Base-by-base conservation (phyloP, 2,329 filamentous ascomycete species). In the Graphilbum fragrans region DNA sequence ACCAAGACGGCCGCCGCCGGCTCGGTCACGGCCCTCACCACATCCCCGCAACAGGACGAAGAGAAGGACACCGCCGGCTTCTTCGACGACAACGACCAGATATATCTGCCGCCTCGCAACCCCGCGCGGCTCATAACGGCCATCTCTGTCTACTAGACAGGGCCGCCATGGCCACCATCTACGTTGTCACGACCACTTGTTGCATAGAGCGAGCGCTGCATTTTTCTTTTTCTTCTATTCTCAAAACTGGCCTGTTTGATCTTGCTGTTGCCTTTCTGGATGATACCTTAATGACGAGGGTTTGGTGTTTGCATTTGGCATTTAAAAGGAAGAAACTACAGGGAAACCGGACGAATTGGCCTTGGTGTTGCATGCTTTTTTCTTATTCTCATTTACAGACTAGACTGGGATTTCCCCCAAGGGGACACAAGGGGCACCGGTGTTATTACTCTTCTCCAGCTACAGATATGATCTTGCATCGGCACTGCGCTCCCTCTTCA, bases 81-180 rank as follows among this genome's bases (percentile, higher is more conserved):
- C 12, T 43, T 37, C 44, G 59, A 60, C 55, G 73, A 70, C 58
- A 62, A 64, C 44, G 66, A 72, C 45, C 67, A 66, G 45, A 73
- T 65, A 59, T 77, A 73, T 58, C 57, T 74, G 49, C 66, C 70
- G 47, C 58, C 65, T 35, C 64, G 68, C 51, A 72, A 67, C 51
- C 62, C 70, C 19, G 58, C 65, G 46, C 62, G 69, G 47, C 52
- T 76, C 48, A 65, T 73, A 47, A 67, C 71, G 41, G 59, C 69
- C 54, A 73, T 77, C 60, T 68, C 70, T 49, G 70, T 74, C 50
- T 76, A 74, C 60, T 77, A 66, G 32, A 32, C 32, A 10, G 35
- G 1, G 23, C 18, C 3, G 22, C 16, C 34, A 37, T 25, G 16
- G 10, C 22, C 17, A 35, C 16, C 14, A 14, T 18, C 11, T 19